Evolutionary conservation across 345 rosid species (phyloP), one percentile per base, ranked within the genome.

Genomic region (Murraya paniculata): DNA sequence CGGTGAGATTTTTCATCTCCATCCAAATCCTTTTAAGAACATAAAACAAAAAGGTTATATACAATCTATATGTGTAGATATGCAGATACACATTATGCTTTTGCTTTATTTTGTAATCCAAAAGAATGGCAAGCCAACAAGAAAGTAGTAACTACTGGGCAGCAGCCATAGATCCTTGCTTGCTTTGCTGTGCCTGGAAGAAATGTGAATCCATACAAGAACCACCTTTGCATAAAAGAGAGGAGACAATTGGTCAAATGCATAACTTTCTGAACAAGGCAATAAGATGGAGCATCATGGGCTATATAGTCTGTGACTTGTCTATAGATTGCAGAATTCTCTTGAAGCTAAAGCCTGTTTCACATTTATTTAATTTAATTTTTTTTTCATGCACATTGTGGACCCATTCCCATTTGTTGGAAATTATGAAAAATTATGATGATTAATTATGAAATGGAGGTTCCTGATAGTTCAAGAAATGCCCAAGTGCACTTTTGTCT

Each of bases 301-400:
- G 53, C 33, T 1, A 1, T 0, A 39, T 5, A 10, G 19, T 5
- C 6, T 68, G 8, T 24, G 6, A 30, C 39, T 33, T 31, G 10
- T 33, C 24, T 3, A 18, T 13, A 7, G n/a, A 66, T 78, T 82
- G 13, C 50, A 0, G 18, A 45, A 45, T 45, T 45, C 50, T 81
- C 88, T 79, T 85, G 72, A 83, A 84, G 81, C 80, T n/a, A 80
- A 88, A 88, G 85, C 79, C 77, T 84, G 57, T 70, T 82, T 62
- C 19, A 45, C 18, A 3, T 4, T 11, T 39, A 2, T 9, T 16
- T 2, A n/a, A n/a, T 5, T 22, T 21, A n/a, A n/a, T n/a, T 9
- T 3, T n/a, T 35, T 70, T 75, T 39, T 50, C 50, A n/a, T 36
- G n/a, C 68, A 18, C 22, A 35, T 60, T 53, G 64, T 57, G 69